phyloP scores from a whole-genome alignment of 78 protist genomes.

The Dictyostelium firmibasis region DNA sequence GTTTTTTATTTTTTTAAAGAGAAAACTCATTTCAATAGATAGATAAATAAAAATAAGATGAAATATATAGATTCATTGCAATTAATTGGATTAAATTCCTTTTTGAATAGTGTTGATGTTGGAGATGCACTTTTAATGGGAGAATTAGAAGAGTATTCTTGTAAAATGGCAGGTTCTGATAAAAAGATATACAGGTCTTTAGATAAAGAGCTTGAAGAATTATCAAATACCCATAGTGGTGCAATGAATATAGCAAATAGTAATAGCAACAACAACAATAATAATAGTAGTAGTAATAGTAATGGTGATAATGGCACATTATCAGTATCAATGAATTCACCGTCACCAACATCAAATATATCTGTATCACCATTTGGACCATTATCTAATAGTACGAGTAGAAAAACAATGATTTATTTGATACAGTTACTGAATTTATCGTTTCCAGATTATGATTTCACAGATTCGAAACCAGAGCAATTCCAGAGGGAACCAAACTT shows the following conservation, averaged over 20 bases:
- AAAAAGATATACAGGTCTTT: conserved; percentile 50
- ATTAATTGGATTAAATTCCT: conserved; percentile 31
- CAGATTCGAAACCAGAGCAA: conserved; percentile 41
- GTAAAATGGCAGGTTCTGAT: conserved; percentile 72
- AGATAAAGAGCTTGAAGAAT: conserved; percentile 37
- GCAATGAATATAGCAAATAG: not conserved
- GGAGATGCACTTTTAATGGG: conserved; percentile 40
- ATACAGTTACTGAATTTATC: conserved; percentile 63
- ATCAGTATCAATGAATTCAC: not conserved
- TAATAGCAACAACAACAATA: no score
- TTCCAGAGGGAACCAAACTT: conserved; percentile 45
- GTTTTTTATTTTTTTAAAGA: not conserved
- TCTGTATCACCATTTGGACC: conserved; percentile 73
- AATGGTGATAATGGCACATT: not conserved
- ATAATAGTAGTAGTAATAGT: not conserved
- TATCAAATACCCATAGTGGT: not conserved
- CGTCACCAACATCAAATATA: not conserved
- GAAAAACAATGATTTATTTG: conserved; percentile 71
- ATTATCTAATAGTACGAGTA: conserved; percentile 33
- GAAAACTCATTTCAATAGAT: not conserved
- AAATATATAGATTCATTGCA: conserved; percentile 56
- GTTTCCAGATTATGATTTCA: conserved; percentile 80
- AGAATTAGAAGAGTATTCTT: conserved; percentile 40
- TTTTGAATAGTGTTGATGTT: not conserved
- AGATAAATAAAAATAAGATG: not conserved